A percentile compares a stretch with the other conserved stretches of the same genome.
phyloP scores from a whole-genome alignment of 345 rosid species.

The Turritis glabra region DNA sequence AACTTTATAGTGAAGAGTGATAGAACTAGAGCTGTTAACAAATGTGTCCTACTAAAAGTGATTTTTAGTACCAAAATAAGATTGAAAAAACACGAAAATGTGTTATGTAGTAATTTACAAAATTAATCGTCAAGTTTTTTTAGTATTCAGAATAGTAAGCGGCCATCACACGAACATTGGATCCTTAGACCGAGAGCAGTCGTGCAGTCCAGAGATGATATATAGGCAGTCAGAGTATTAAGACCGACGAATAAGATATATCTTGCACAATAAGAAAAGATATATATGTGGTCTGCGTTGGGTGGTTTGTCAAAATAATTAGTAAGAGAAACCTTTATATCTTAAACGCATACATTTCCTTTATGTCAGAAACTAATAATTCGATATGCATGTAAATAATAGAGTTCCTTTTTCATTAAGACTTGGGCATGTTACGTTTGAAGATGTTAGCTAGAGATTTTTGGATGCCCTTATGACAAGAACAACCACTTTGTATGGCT shows the following conservation, averaged over 20 bases:
- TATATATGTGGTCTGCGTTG: slow-evolving; percentile 8
- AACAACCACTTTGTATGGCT: slow-evolving; percentile 33
- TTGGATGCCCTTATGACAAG: slow-evolving; percentile 21
- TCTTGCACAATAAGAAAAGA: neutral
- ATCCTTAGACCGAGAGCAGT: neutral
- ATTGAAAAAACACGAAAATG: neutral
- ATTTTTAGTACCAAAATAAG: neutral
- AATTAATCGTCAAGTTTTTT: neutral
- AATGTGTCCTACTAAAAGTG: neutral
- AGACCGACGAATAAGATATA: too few relatives aligned
- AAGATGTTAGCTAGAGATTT: slow-evolving; percentile 13
- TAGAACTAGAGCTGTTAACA: neutral
- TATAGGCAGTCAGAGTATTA: too few relatives aligned
- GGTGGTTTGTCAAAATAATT: slow-evolving; percentile 6
- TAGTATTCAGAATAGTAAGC: neutral
- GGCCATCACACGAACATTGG: neutral
- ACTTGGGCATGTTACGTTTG: neutral
- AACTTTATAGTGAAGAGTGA: neutral
- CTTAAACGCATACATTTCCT: slow-evolving; percentile 3
- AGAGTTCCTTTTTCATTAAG: neutral
- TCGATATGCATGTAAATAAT: neutral
- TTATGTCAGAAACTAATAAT: slow-evolving; percentile 18
- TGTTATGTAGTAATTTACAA: neutral
- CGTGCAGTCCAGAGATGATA: neutral
- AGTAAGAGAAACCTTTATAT: slow-evolving; percentile 4